phyloP scores from a whole-genome alignment of 2,329 filamentous ascomycete species.

The Pyricularia sp. region DNA sequence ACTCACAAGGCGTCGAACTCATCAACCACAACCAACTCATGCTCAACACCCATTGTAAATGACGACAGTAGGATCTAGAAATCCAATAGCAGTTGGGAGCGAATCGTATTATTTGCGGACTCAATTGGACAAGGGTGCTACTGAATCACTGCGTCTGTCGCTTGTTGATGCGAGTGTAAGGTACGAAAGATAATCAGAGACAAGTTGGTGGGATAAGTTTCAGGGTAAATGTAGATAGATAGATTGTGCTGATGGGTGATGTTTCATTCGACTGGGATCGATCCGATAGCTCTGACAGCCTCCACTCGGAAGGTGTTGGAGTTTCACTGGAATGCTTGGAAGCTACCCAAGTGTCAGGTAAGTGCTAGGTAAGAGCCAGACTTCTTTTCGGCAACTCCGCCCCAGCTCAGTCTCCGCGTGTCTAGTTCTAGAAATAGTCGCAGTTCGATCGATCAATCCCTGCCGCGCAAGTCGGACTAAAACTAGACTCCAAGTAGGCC shows the following conservation, averaged over 20 bases:
- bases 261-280: neutral
- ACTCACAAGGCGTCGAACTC: slow-evolving; percentile 47
- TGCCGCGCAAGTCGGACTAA: neutral
- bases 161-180: neutral
- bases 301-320: neutral
- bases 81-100: neutral
- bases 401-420: neutral
- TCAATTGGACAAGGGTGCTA: neutral
- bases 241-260: neutral
- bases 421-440: neutral
- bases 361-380: neutral
- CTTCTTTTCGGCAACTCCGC: neutral
- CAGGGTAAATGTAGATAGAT: neutral
- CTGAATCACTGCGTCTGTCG: neutral
- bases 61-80: neutral
- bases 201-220: no score
- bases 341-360: neutral
- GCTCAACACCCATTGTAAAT: slow-evolving; percentile 21
- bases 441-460: neutral
- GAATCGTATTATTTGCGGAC: neutral
- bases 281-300: neutral
- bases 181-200: neutral
- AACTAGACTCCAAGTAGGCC: neutral
- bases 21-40: slow-evolving; percentile 35
- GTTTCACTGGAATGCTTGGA: neutral